A percentile compares a stretch with the other conserved stretches of the same genome.
phyloP scores from a whole-genome alignment of 179 eudicot genomes.

The Heliamphora pulchella region DNA sequence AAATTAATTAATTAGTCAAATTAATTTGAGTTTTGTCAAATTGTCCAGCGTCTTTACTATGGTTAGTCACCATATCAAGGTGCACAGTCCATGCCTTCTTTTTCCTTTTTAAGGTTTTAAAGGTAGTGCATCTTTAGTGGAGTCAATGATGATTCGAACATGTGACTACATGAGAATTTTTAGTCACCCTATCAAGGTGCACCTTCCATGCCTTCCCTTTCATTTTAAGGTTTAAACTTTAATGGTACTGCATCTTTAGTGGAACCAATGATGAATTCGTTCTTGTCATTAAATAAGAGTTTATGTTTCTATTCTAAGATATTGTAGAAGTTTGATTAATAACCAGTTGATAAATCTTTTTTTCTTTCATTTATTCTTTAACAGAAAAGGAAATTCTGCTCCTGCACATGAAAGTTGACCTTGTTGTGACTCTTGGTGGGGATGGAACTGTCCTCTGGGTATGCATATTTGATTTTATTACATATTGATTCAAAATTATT shows the following conservation, averaged over 20 bases:
- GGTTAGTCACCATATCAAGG: too few relatives aligned
- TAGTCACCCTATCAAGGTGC: not conserved
- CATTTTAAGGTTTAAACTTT: not conserved
- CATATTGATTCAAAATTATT: not conserved
- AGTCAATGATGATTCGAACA: too few relatives aligned
- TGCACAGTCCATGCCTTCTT: too few relatives aligned
- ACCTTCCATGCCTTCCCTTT: not conserved
- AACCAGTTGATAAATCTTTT: not conserved
- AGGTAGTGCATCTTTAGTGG: too few relatives aligned
- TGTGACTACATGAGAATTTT: too few relatives aligned
- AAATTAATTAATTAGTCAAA: too few relatives aligned
- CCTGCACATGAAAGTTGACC: conserved; percentile 81
- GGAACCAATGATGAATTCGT: not conserved
- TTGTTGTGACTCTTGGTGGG: conserved; percentile 95
- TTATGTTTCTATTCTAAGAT: not conserved
- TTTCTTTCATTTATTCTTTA: conserved; percentile 11
- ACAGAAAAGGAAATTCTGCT: conserved; percentile 60
- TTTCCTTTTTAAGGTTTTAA: too few relatives aligned
- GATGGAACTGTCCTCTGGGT: conserved; percentile 99
- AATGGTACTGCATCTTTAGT: not conserved
- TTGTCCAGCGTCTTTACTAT: too few relatives aligned
- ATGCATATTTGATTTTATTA: conserved; percentile 23
- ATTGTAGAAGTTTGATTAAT: not conserved
- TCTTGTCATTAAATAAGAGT: not conserved
- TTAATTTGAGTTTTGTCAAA: too few relatives aligned